Base-by-base conservation (phyloP, 306 rosid species). In the Sesbania bispinosa region DNA sequence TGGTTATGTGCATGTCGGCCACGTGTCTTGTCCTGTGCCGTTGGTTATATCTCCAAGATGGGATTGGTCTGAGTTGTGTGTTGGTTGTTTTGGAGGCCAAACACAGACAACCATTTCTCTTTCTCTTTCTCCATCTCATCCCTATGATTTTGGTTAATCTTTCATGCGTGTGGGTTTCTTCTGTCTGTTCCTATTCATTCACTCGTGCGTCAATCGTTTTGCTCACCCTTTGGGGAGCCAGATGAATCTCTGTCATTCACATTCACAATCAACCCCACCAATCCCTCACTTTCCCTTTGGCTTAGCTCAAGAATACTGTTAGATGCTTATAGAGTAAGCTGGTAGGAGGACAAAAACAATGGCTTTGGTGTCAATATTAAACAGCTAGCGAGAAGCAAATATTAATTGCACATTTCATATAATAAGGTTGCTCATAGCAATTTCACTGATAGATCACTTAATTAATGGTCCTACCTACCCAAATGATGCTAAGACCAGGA, bases 11-110 rank as follows among this genome's bases (percentile, higher is more conserved):
- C 83, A 66, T 83, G 98, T 85, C 75, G 62, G 84, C 92, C 90
- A 86, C 89, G 96, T 89, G 93, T 85, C 82, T 2, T 50, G n/a
- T 20, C 38, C 60, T 83, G 4, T 70, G 77, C 87, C 91, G 82
- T 86, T 67, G 33, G 75, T 74, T 81, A 27, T 71, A 76, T 85
- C 81, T 41, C 7, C 2, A 10, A 62, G 88, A 86, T 81, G 77
- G 73, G 83, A 89, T 70, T 64, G 59, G 68, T 54, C 57, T 82
- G 81, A 50, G 76, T 73, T 36, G 14, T 38, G 52, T 87, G 88
- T 77, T 85, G 87, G 87, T 76, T 65, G 85, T 82, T 86, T 80
- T 46, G 85, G 81, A 79, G 74, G 88, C 88, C 82, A 77, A 76
- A 63, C 79, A 32, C 76, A 64, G 87, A 84, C 88, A 83, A 62